Conservation (phyloP, 805 yeast genomes). For the Pichia deserticola region DNA sequence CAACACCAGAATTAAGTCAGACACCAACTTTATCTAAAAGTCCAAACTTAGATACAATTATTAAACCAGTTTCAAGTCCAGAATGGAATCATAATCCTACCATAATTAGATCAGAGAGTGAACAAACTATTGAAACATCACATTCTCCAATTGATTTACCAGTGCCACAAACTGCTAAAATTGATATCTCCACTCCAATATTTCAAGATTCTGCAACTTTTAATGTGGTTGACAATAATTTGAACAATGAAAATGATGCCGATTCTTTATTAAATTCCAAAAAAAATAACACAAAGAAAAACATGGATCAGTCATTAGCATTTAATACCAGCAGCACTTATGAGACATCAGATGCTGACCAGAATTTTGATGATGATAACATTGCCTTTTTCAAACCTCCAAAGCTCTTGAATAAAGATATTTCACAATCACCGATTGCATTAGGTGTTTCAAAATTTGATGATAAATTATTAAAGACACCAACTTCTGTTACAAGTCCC, state of each 20-base stretch:
- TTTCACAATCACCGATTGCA: background rate
- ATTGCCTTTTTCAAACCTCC: constrained; percentile 1
- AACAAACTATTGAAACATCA: constrained; percentile 5
- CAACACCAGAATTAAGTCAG: constrained; percentile 6
- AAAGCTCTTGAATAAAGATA: background rate
- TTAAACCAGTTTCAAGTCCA: constrained; percentile 1
- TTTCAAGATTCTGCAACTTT: background rate
- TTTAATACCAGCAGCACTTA: constrained; percentile 3
- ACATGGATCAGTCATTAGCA: background rate
- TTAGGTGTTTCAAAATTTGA: background rate
- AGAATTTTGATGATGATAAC: background rate
- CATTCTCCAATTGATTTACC: constrained; percentile 6
- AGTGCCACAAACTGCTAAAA: constrained; percentile 10
- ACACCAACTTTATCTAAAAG: constrained; percentile 6
- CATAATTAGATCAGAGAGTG: constrained; percentile 1
- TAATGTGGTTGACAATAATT: background rate
- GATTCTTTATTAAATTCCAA: too few relatives aligned
- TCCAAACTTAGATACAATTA: background rate
- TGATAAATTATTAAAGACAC: constrained; percentile 7
- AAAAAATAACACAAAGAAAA: too few relatives aligned
- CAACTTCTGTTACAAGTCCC: constrained; percentile 6
- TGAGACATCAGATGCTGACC: background rate
- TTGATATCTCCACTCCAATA: constrained; percentile 6
- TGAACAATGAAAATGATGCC: background rate
- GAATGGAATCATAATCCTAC: constrained; percentile 2